Evolutionary conservation across 2,329 filamentous ascomycete genomes (phyloP).

Genomic region (Diplodia intermedia): DNA sequence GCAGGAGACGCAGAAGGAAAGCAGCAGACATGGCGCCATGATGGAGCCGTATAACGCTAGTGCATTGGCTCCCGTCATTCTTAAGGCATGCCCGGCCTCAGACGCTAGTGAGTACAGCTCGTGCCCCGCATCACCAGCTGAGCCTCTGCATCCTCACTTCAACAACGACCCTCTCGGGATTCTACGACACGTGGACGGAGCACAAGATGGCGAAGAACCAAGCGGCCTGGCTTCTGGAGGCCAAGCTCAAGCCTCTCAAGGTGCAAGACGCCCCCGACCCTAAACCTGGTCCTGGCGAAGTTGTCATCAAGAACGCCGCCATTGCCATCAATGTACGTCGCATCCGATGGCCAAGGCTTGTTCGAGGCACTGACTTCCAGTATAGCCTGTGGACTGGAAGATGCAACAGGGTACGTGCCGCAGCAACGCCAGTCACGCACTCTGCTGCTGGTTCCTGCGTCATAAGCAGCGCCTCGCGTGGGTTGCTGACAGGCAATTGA

Average conservation of each 20-base stretch:
- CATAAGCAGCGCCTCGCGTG: slow-evolving; percentile 1
- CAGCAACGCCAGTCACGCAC: not conserved
- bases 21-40: slow-evolving; percentile 7
- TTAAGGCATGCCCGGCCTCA: slow-evolving; percentile 3
- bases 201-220: slow-evolving; percentile 38
- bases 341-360: not conserved
- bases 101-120: no score
- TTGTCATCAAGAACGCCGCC: slow-evolving; percentile 46
- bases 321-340: slow-evolving; percentile 41
- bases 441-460: slow-evolving; percentile 17
- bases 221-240: slow-evolving; percentile 44
- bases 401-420: slow-evolving; percentile 16
- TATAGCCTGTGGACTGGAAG: slow-evolving; percentile 25
- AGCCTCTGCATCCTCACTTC: not conserved
- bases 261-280: slow-evolving; percentile 43
- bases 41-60: not conserved
- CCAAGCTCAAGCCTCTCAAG: slow-evolving; percentile 42
- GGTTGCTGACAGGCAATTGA: not conserved
- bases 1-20: not conserved
- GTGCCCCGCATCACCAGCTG: slow-evolving; percentile 1
- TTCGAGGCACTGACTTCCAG: not conserved
- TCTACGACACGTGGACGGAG: not conserved
- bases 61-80: not conserved
- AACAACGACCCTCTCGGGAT: not conserved
- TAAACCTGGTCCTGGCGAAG: slow-evolving; percentile 41